These are phyloP conservation scores for Acanthamoeba healyi DNA, from an alignment of 208 protist species.

Conservation along the genomic window DNA sequence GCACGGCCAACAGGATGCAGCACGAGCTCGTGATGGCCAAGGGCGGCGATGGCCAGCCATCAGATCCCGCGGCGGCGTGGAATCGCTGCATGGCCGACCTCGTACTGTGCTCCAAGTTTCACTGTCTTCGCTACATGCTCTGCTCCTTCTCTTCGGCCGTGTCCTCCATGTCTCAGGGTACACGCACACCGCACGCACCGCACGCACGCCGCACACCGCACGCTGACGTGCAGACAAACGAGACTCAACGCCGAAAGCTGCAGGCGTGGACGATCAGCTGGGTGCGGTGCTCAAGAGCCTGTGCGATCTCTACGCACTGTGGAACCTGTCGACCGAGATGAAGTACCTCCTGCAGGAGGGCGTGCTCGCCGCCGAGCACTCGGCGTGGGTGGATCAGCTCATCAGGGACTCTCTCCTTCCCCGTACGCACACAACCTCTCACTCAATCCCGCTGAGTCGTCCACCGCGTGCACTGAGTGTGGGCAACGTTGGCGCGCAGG, in stretches of 20 bases:
- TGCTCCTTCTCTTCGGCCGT: slow-evolving; percentile 4
- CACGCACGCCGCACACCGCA: neutral
- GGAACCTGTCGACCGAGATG: slow-evolving; percentile 3
- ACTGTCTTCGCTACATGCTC: slow-evolving; percentile 42
- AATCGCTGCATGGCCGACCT: slow-evolving; percentile 43
- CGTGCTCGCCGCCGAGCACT: neutral
- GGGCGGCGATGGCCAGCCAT: neutral
- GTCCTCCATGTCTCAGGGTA: neutral
- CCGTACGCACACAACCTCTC: neutral
- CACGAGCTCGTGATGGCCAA: neutral
- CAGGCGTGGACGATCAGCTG: neutral
- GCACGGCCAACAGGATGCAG: slow-evolving; percentile 39
- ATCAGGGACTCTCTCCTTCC: slow-evolving; percentile 1
- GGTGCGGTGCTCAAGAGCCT: neutral
- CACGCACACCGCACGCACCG: neutral
- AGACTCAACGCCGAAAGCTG: neutral
- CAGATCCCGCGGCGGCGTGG: slow-evolving; percentile 6
- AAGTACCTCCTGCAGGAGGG: slow-evolving; percentile 51
- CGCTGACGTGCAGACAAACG: neutral
- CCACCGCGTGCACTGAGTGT: neutral
- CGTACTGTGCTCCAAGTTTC: slow-evolving; percentile 60
- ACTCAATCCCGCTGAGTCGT: neutral
- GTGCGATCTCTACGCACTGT: slow-evolving; percentile 21
- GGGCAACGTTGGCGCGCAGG: neutral
- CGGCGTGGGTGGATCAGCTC: slow-evolving; percentile 1